Conservation (phyloP, 1,139 yeast species). For the Suhomyces bolitotheri region DNA sequence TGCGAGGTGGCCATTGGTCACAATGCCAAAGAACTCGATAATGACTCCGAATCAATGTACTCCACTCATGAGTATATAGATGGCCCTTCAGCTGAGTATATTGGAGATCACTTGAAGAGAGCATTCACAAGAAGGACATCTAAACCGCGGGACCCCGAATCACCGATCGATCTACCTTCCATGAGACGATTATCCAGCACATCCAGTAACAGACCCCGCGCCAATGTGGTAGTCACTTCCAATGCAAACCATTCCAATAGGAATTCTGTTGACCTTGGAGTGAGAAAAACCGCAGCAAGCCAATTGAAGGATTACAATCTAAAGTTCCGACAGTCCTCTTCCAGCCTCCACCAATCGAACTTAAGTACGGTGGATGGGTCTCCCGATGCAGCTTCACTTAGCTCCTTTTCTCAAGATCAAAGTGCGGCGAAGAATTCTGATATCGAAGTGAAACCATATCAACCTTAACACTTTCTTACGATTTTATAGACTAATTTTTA, state of each 20-base stretch:
- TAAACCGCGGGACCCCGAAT: constrained; percentile 7
- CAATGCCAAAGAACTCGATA: constrained; percentile 8
- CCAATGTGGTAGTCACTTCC: constrained; percentile 10
- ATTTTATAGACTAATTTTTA: constrained; percentile 2
- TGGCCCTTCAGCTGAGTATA: constrained; percentile 26
- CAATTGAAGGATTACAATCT: neutral
- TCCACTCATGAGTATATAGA: constrained; percentile 9
- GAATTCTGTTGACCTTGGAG: constrained; percentile 8
- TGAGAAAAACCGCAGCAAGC: neutral
- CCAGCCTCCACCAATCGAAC: neutral
- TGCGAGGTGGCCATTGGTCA: constrained; percentile 52
- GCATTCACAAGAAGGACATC: constrained; percentile 19
- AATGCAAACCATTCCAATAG: constrained; percentile 12
- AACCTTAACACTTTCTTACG: neutral
- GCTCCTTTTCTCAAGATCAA: neutral
- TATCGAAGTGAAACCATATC: constrained; percentile 1
- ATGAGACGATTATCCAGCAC: constrained; percentile 14
- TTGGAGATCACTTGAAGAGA: constrained; percentile 31
- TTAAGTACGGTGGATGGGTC: constrained; percentile 4
- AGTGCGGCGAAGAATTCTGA: neutral
- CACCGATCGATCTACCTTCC: constrained; percentile 4
- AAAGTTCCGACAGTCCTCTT: neutral
- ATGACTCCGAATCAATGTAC: constrained; percentile 4
- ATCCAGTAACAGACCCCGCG: constrained; percentile 11
- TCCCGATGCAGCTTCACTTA: constrained; percentile 1